These are phyloP conservation scores for Colletotrichum sansevieriae DNA, from an alignment of 2,329 filamentous ascomycete genomes.

Conservation along the genomic window DNA sequence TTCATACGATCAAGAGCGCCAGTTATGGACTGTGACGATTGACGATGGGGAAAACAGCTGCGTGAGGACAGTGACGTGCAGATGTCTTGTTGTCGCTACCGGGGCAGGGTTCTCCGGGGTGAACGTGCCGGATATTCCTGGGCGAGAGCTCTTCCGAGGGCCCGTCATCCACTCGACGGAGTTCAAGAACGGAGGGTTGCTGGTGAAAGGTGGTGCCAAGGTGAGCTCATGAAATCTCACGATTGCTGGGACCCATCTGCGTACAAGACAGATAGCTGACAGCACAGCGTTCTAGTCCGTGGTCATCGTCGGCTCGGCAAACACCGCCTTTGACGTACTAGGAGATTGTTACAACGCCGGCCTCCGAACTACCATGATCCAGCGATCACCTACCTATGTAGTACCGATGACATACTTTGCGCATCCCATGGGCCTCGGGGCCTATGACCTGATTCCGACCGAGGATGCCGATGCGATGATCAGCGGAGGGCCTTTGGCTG, in stretches of 20 bases:
- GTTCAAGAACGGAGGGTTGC: constrained; percentile 43
- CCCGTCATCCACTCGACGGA: constrained; percentile 45
- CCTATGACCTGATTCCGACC: constrained; percentile 46
- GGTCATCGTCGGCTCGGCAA: constrained; percentile 55
- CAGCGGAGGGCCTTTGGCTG: constrained; percentile 22
- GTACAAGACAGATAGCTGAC: neutral
- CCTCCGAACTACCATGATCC: constrained; percentile 52
- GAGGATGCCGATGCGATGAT: constrained; percentile 44
- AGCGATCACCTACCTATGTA: constrained; percentile 52
- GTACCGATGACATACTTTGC: constrained; percentile 50
- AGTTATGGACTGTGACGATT: constrained; percentile 48
- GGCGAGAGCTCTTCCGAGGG: constrained; percentile 45
- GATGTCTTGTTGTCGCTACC: constrained; percentile 47
- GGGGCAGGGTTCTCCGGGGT: constrained; percentile 45
- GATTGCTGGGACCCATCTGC: too few species aligned
- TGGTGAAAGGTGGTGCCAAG: constrained; percentile 44
- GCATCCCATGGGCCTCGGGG: constrained; percentile 46
- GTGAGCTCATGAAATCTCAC: constrained; percentile 18
- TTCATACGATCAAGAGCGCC: constrained; percentile 41
- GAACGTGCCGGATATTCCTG: constrained; percentile 44
- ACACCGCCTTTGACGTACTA: constrained; percentile 57
- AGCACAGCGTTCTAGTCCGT: constrained; percentile 43
- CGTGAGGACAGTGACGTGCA: constrained; percentile 34
- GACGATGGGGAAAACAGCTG: constrained; percentile 5
- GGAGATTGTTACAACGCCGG: constrained; percentile 50